phyloP scores from a whole-genome alignment of 306 rosid species.

The Glycine latifolia region DNA sequence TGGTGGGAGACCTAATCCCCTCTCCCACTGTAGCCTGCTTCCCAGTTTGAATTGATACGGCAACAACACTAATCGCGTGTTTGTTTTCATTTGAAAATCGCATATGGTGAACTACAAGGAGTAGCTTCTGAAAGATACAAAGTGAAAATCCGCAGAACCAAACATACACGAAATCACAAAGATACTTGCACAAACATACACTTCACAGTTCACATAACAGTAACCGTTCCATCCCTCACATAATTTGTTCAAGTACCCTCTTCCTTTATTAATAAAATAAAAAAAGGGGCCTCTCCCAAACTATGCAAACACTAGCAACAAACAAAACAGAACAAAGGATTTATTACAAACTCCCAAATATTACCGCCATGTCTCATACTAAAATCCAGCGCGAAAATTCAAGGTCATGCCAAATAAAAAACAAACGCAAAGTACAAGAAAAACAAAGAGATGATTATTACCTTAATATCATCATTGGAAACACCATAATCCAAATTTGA shows the following conservation, averaged over 20 bases:
- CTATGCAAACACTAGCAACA: neutral
- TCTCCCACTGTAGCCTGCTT: no score
- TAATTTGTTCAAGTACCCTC: neutral
- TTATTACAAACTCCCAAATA: neutral
- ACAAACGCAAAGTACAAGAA: neutral
- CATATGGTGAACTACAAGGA: no score
- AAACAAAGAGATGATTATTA: slow-evolving; percentile 29
- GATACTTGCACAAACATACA: neutral
- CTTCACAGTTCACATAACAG: neutral
- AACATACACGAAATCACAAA: neutral
- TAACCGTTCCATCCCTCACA: neutral
- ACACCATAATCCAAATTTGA: slow-evolving; percentile 94
- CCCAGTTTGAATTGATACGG: no score
- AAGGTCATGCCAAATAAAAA: neutral
- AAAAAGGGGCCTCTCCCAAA: neutral
- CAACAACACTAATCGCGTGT: no score
- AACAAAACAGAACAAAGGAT: neutral
- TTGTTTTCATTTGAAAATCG: no score
- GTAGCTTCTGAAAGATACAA: no score
- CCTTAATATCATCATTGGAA: slow-evolving; percentile 95
- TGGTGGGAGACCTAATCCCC: no score
- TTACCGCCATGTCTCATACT: neutral
- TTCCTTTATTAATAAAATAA: neutral
- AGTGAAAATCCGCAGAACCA: no score
- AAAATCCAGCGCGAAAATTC: neutral